Evolutionary conservation across 768 basidiomycete genomes (phyloP).

Genomic region (Tylopilus subfusipes): DNA sequence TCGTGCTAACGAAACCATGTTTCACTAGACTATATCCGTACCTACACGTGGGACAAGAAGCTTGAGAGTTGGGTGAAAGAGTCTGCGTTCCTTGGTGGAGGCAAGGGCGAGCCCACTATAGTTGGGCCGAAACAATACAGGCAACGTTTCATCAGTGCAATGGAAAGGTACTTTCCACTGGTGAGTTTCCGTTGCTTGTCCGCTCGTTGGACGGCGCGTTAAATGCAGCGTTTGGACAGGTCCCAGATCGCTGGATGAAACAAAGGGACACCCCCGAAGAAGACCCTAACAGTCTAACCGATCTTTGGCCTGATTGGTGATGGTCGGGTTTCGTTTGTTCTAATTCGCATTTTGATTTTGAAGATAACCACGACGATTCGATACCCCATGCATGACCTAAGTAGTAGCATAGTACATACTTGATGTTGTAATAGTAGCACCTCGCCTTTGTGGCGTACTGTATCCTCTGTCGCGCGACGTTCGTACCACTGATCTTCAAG

Average conservation of each 20-base stretch:
- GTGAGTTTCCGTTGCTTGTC: constrained; percentile 40
- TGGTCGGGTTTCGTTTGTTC: not conserved
- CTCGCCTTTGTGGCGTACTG: constrained; percentile 2
- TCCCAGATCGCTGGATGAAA: constrained; percentile 92
- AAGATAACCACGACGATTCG: not conserved
- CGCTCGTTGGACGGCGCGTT: not conserved
- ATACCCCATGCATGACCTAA: constrained; percentile 27
- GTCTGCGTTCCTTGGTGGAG: constrained; percentile 80
- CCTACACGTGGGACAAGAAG: constrained; percentile 98
- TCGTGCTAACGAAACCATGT: constrained; percentile 3
- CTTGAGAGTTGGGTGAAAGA: constrained; percentile 99
- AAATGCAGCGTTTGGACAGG: constrained; percentile 37
- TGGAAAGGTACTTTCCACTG: constrained; percentile 87
- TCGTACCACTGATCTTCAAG: constrained; percentile 3
- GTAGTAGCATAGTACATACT: constrained; percentile 19
- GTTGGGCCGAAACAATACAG: constrained; percentile 95
- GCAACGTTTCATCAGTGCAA: constrained; percentile 79
- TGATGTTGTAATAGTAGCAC: constrained; percentile 18
- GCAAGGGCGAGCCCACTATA: constrained; percentile 91
- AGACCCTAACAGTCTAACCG: constrained; percentile 52
- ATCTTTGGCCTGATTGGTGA: constrained; percentile 67
- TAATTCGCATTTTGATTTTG: constrained; percentile 3
- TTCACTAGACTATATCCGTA: constrained; percentile 81
- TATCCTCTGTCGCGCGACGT: not conserved
- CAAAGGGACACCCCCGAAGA: constrained; percentile 76